These are phyloP conservation scores for Penicillium expansum DNA, from an alignment of 2,329 filamentous ascomycete species.

Conservation along the genomic window DNA sequence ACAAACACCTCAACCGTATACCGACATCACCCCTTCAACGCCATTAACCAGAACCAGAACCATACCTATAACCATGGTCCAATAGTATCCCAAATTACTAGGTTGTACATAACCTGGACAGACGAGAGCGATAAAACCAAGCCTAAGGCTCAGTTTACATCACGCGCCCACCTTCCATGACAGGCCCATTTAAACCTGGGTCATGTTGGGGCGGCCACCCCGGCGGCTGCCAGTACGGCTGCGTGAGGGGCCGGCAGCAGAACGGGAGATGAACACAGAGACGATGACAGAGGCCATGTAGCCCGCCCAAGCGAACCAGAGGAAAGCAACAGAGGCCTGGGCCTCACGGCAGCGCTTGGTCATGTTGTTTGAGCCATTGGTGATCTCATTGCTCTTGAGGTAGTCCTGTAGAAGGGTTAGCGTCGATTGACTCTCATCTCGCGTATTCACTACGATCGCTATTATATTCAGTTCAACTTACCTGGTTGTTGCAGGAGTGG, in stretches of 20 bases:
- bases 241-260: conserved; percentile 35
- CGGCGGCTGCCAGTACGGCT: conserved; percentile 33
- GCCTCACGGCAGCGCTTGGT: conserved; percentile 51
- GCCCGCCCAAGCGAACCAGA: conserved; percentile 51
- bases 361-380: conserved; percentile 39
- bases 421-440: neutral
- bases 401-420: conserved; percentile 34
- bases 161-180: neutral
- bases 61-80: neutral
- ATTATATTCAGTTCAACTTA: conserved; percentile 29
- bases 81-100: conserved; percentile 2
- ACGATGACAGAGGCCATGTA: conserved; percentile 44
- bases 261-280: conserved; percentile 39
- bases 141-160: neutral
- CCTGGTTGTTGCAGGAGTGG: conserved; percentile 47
- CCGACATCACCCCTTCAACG: neutral
- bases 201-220: conserved; percentile 41
- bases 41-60: neutral
- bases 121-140: neutral
- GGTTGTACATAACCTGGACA: neutral
- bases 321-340: conserved; percentile 51
- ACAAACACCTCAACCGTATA: neutral
- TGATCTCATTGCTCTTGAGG: conserved; percentile 45
- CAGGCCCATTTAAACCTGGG: conserved; percentile 40
- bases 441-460: neutral